Evolutionary conservation across 257 asterid species (phyloP), one percentile per base, ranked within the genome.

Genomic region (Ocimum tenuiflorum): DNA sequence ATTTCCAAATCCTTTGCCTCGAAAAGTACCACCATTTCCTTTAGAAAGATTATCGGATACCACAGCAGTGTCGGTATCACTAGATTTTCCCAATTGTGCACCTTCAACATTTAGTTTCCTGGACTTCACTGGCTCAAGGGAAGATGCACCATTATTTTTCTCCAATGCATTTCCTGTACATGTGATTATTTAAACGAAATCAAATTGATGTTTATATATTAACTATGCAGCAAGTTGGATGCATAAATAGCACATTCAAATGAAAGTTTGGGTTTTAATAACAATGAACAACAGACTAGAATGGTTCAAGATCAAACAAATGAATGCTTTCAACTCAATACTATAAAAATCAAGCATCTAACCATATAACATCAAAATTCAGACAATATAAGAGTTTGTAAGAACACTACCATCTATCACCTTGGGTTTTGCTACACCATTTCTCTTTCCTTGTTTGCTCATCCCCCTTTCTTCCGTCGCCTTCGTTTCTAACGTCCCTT

Each of bases 341-440:
- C 35, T 57, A 72, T 17, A n/a, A n/a, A 19, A 55, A 45, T 39
- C 55, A 46, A 52, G 50, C 31, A 63, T 39, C 59, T 20, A 65
- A 29, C 63, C 47, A 22, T 54, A 63, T 15, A 58, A 36, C 27
- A 70, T 7, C 39, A 65, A 53, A 71, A 36, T 8, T 56, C 50
- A 70, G 55, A 50, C 43, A 20, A 3, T 8, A 42, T 18, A 71
- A 47, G 72, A 48, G 70, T 73, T 69, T 47, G 27, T 38, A 73
- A 75, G 78, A 73, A 71, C 57, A 55, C 68, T 82, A 83, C 94
- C 86, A 36, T 75, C 67, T 42, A 53, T 35, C 75, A 64, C 76
- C 73, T 81, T 78, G 27, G 80, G 67, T 67, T 74, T 80, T 6
- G 61, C 65, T 2, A 35, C 65, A 50, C 59, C 76, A 57, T 70